Conservation (phyloP, 768 basidiomycete species). For the Leccinum aurantiacum region DNA sequence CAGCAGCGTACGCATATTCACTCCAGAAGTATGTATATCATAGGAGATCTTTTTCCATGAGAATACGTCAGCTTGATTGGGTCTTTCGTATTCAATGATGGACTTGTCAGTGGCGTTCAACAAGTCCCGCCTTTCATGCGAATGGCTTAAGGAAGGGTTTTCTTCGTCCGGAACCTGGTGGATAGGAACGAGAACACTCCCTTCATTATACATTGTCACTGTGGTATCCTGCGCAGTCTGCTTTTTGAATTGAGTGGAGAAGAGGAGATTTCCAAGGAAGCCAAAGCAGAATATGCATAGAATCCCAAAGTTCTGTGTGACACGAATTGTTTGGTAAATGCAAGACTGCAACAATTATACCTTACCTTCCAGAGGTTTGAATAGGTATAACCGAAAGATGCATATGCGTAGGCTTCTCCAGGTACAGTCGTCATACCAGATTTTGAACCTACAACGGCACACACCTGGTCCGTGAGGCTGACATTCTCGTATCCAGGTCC, state of each 20-base stretch:
- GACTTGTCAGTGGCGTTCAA: neutral
- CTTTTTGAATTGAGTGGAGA: conserved; percentile 36
- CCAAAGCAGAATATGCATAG: conserved; percentile 42
- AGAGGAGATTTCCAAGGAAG: conserved; percentile 38
- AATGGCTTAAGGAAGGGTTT: neutral
- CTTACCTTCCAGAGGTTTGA: conserved; percentile 39
- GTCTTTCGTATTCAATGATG: conserved; percentile 15
- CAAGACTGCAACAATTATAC: conserved; percentile 8
- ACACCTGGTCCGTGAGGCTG: conserved; percentile 40
- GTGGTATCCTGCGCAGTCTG: conserved; percentile 31
- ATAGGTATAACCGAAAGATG: conserved; percentile 31
- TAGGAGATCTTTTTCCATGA: conserved; percentile 78
- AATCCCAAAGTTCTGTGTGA: conserved; percentile 42
- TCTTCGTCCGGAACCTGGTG: conserved; percentile 22
- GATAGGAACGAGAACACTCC: neutral
- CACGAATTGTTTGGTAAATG: neutral
- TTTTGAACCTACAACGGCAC: conserved; percentile 41
- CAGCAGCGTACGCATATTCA: conserved; percentile 41
- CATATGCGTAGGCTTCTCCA: conserved; percentile 41
- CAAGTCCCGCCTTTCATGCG: neutral
- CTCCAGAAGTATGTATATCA: conserved; percentile 45
- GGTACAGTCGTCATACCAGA: conserved; percentile 41
- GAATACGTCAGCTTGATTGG: conserved; percentile 53
- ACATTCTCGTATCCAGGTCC: conserved; percentile 37
- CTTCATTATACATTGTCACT: conserved; percentile 25